These are phyloP conservation scores for Metschnikowia gelsemii DNA, from an alignment of 805 yeast species.

Conservation along the genomic window DNA sequence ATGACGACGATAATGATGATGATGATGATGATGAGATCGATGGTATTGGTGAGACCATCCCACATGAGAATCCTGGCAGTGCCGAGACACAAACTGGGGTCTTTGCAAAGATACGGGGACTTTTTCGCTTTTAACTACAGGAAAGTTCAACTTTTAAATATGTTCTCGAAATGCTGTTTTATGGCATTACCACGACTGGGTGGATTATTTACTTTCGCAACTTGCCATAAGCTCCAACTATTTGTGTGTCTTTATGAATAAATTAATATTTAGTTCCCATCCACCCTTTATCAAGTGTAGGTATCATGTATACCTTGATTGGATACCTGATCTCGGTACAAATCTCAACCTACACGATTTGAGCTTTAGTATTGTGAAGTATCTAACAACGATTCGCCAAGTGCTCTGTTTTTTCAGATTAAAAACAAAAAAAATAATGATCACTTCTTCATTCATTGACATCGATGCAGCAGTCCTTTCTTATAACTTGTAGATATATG, in stretches of 20 bases:
- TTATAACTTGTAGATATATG: neutral
- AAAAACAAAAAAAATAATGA: neutral
- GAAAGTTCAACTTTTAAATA: neutral
- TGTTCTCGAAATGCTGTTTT: neutral
- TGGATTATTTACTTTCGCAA: neutral
- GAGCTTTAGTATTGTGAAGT: no score
- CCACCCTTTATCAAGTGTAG: no score
- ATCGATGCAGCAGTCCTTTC: no score
- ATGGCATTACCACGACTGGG: neutral
- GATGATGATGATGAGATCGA: constrained; percentile 8
- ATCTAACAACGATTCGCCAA: no score
- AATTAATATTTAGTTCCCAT: no score
- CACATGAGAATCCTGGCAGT: neutral
- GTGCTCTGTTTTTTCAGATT: no score
- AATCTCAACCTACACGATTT: no score
- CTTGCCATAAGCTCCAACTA: neutral
- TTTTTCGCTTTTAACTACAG: constrained; percentile 2
- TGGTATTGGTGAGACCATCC: constrained; percentile 1
- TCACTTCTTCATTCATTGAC: neutral
- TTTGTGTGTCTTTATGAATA: neutral
- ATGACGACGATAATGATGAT: constrained; percentile 8
- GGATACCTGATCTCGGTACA: no score
- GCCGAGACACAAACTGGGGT: constrained; percentile 2
- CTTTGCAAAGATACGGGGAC: constrained; percentile 9
- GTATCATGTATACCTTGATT: no score